Percentiles rank a stretch among this genome's conserved stretches.
Conservation (phyloP, 2,329 filamentous ascomycete genomes). For the Rutstroemia sp. region DNA sequence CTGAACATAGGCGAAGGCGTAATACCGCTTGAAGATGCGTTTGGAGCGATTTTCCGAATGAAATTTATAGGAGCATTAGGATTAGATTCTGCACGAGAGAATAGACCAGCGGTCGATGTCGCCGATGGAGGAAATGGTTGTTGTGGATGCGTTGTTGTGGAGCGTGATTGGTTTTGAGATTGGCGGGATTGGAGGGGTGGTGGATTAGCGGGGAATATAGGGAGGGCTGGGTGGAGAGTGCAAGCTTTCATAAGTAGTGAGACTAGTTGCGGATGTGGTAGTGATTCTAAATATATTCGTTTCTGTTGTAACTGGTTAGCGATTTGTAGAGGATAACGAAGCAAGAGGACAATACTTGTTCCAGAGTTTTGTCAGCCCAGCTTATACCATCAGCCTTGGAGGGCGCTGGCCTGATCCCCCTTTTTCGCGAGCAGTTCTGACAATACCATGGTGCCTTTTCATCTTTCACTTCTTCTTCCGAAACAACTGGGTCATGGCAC, state of each 20-base stretch:
- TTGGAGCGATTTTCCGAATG: conserved; percentile 31
- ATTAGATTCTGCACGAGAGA: conserved; percentile 32
- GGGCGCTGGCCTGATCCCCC: conserved; percentile 34
- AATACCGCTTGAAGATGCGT: not conserved
- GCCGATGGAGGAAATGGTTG: conserved; percentile 28
- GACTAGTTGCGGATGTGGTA: conserved; percentile 55
- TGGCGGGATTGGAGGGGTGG: conserved; percentile 8
- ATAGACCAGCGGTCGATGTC: conserved; percentile 27
- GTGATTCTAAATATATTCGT: conserved; percentile 52
- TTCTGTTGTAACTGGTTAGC: conserved; percentile 36
- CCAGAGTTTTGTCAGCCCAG: conserved; percentile 29
- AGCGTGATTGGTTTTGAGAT: conserved; percentile 12
- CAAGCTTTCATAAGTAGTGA: conserved; percentile 56
- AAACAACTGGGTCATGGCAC: conserved; percentile 70
- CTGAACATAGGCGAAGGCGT: conserved; percentile 6
- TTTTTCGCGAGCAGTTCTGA: conserved; percentile 47
- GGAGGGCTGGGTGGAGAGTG: conserved; percentile 54
- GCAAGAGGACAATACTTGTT: conserved; percentile 30
- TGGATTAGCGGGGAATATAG: conserved; percentile 46
- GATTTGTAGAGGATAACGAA: conserved; percentile 3
- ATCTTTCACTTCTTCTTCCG: conserved; percentile 59
- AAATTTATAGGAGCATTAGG: conserved; percentile 33
- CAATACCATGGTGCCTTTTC: conserved; percentile 68
- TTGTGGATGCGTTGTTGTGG: conserved; percentile 19
- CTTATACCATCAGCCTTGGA: conserved; percentile 22